Conservation (phyloP, 23 red algal genomes). For the Agarophyton chilense region DNA sequence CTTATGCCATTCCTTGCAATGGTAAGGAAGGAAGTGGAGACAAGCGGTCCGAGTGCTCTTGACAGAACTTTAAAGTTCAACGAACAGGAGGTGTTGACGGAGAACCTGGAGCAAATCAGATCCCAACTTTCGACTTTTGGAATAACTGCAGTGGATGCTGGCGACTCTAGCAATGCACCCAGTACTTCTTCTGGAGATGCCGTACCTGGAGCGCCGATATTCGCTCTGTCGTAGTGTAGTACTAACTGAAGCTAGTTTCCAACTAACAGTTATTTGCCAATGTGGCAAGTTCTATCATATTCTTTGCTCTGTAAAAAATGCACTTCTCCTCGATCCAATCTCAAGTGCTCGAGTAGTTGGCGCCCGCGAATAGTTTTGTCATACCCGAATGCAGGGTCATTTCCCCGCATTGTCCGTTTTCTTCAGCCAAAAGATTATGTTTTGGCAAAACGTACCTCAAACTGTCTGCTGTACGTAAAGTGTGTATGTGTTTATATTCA, state of each 20-base stretch:
- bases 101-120: conserved; percentile 72
- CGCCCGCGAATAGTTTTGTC: no score
- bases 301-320: no score
- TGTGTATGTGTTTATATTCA: no score
- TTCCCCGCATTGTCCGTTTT: no score
- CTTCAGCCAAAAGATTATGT: no score
- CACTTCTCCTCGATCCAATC: no score
- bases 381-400: no score
- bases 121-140: conserved; percentile 70
- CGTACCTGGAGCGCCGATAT: conserved; percentile 66
- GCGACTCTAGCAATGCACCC: conserved; percentile 1
- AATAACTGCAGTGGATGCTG: conserved; percentile 29
- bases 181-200: conserved; percentile 31
- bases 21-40: conserved; percentile 80
- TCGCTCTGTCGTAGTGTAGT: conserved; percentile 24
- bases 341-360: no score
- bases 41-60: conserved; percentile 47
- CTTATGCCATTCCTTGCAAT: conserved; percentile 91
- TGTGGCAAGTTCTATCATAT: no score
- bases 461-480: no score
- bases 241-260: not conserved
- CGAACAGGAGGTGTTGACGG: conserved; percentile 78
- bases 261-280: no score
- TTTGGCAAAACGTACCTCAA: no score
- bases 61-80: conserved; percentile 78